Evolutionary conservation across 2,329 filamentous ascomycete species (phyloP).

Genomic region (Elsinoe batatas): DNA sequence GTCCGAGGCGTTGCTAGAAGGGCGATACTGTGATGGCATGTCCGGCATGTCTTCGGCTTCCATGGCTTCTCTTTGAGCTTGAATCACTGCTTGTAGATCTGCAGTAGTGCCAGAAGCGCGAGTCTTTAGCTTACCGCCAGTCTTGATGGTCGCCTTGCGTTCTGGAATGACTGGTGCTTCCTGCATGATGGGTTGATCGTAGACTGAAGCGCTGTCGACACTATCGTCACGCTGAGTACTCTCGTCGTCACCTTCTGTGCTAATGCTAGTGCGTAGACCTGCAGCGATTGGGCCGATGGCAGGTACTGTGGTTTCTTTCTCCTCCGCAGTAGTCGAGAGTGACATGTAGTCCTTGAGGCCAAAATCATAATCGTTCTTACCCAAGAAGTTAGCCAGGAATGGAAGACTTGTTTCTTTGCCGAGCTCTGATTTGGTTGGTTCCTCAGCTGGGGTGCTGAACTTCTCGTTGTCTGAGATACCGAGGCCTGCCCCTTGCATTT

Average conservation of each 20-base stretch:
- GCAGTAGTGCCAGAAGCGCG: conserved; percentile 78
- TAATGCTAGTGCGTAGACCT: conserved; percentile 9
- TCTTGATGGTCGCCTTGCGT: conserved; percentile 77
- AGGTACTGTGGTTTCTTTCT: conserved; percentile 7
- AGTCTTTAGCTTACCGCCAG: conserved; percentile 76
- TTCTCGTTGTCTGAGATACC: conserved; percentile 14
- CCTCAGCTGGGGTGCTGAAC: conserved; percentile 17
- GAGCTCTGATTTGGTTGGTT: conserved; percentile 12
- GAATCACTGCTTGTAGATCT: conserved; percentile 67
- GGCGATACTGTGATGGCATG: conserved; percentile 23
- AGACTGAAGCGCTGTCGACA: conserved; percentile 10
- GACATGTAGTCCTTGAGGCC: conserved; percentile 47
- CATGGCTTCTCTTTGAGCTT: conserved; percentile 75
- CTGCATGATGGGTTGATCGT: conserved; percentile 27
- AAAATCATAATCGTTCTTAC: conserved; percentile 43
- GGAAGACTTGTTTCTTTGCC: conserved; percentile 34
- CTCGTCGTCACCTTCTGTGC: conserved; percentile 8
- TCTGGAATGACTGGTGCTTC: conserved; percentile 64
- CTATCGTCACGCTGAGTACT: neutral
- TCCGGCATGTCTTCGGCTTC: conserved; percentile 43
- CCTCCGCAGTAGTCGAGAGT: conserved; percentile 28
- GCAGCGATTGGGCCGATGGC: neutral
- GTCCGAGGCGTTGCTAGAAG: conserved; percentile 19
- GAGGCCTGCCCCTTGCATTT: conserved; percentile 12
- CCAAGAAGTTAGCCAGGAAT: conserved; percentile 40